Evolutionary conservation across 2,329 filamentous ascomycete genomes (phyloP), one percentile per base, ranked within the genome.

Genomic region (Chalaropsis ovoidea): DNA sequence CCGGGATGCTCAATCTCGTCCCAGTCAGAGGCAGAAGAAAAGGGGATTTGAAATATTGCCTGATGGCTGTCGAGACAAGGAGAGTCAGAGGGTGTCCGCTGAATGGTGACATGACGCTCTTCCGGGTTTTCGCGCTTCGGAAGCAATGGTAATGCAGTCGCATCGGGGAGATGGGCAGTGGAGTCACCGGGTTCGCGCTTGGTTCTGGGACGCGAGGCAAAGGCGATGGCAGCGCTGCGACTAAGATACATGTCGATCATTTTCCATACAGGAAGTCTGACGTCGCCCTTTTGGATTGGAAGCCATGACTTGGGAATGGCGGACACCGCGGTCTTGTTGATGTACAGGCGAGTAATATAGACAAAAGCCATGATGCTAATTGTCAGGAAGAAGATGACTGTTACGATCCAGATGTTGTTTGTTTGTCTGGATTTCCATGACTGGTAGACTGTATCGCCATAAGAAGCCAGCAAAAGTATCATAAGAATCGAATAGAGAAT

Each of bases 221-320:
- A 94, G 3, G 92, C 87, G 67, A 97, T 85, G 43, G 87, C 80
- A 0, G 91, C 90, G 73, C 90, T 96, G 70, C 88, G 81, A 68
- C 84, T 82, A 64, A 96, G 80, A 31, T 87, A 83, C 61, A 85
- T 83, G 17, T 81, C 81, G 67, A 99, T 87, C 77, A 95, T 84
- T 69, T 84, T 82, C 71, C 89, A 81, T 47, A 96, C 90, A 65
- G 81, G 81, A 69, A 85, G 86, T 56, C 82, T 83, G 56, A 96
- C 83, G 73, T 96, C 91, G 69, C 87, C 88, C 73, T 90, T 89
- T 70, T 94, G 90, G 69, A 96, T 81, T 0, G 92, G 92, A 17
- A 96, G 83, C 82, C 89, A 95, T 64, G 84, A 79, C 74, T 93
- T 94, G 1, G 94, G 94, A 67, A 99, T 96, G 3, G 84, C 86